Percentiles rank a stretch among this genome's conserved stretches.
Conservation (phyloP, 1,284 basidiomycete species). For the Phellinidium pouzarii region DNA sequence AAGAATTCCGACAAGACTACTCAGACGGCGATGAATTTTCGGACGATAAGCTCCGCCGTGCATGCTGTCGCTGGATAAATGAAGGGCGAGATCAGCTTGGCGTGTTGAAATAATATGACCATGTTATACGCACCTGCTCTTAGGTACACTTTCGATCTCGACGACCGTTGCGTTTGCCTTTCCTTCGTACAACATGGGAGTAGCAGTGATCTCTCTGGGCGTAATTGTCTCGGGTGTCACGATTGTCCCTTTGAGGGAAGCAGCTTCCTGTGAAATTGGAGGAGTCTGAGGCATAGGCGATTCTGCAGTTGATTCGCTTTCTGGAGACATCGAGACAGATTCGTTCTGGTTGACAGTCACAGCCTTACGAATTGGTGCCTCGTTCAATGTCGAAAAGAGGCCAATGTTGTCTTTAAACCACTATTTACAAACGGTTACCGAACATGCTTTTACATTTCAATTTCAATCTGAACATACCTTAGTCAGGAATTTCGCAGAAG, state of each 20-base stretch:
- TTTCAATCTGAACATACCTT: slow-evolving; percentile 25
- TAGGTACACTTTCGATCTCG: slow-evolving; percentile 6
- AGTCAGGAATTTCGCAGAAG: slow-evolving; percentile 50
- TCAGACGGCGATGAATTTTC: slow-evolving; percentile 12
- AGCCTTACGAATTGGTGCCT: neutral
- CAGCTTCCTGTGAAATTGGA: neutral
- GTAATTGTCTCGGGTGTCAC: neutral
- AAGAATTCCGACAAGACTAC: slow-evolving; percentile 12
- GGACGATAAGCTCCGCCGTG: slow-evolving; percentile 4
- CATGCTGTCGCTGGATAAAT: neutral
- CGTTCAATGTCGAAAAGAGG: neutral
- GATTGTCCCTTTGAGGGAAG: slow-evolving; percentile 2
- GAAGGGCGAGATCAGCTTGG: neutral
- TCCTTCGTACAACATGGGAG: slow-evolving; percentile 1
- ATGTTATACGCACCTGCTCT: slow-evolving; percentile 2
- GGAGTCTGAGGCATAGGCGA: slow-evolving; percentile 10
- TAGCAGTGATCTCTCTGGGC: neutral
- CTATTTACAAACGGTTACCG: neutral
- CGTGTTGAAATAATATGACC: neutral
- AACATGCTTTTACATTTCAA: neutral
- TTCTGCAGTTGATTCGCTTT: slow-evolving; percentile 6
- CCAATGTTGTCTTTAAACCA: slow-evolving; percentile 14
- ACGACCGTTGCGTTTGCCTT: slow-evolving; percentile 6
- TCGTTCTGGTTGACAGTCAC: slow-evolving; percentile 1
- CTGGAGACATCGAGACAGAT: neutral